Evolutionary conservation across 805 yeast genomes (phyloP).

Genomic region (Candida ficus): DNA sequence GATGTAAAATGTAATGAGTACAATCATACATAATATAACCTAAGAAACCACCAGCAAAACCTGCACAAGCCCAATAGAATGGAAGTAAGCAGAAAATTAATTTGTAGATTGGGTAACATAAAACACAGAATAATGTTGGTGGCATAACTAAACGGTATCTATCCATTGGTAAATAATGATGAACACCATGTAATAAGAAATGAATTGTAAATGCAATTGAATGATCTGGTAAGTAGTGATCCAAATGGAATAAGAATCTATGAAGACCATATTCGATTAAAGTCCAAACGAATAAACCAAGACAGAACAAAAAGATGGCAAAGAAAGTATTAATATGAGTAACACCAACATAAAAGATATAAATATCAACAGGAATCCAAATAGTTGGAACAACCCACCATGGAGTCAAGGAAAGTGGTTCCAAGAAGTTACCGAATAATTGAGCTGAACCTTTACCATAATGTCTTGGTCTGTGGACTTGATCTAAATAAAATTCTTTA

Average conservation of each 20-base stretch:
- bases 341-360: constrained; percentile 55
- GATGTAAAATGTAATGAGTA: constrained; percentile 94
- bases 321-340: constrained; percentile 37
- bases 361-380: constrained; percentile 83
- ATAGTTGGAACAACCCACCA: constrained; percentile 89
- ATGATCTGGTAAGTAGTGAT: constrained; percentile 77
- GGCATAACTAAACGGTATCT: constrained; percentile 91
- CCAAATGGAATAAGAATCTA: constrained; percentile 91
- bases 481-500: constrained; percentile 89
- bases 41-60: constrained; percentile 92
- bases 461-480: constrained; percentile 96
- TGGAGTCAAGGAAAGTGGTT: constrained; percentile 85
- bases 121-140: constrained; percentile 70
- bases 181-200: constrained; percentile 91
- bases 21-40: constrained; percentile 92
- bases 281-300: constrained; percentile 94
- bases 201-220: constrained; percentile 73
- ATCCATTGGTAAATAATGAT: constrained; percentile 98
- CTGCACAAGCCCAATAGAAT: constrained; percentile 79
- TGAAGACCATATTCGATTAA: constrained; percentile 83
- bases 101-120: constrained; percentile 77
- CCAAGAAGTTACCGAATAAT: constrained; percentile 88
- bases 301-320: constrained; percentile 53
- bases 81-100: constrained; percentile 76
- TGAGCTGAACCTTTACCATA: constrained; percentile 97